Base-by-base conservation (phyloP, 768 basidiomycete genomes). In the Ramaria sp. region DNA sequence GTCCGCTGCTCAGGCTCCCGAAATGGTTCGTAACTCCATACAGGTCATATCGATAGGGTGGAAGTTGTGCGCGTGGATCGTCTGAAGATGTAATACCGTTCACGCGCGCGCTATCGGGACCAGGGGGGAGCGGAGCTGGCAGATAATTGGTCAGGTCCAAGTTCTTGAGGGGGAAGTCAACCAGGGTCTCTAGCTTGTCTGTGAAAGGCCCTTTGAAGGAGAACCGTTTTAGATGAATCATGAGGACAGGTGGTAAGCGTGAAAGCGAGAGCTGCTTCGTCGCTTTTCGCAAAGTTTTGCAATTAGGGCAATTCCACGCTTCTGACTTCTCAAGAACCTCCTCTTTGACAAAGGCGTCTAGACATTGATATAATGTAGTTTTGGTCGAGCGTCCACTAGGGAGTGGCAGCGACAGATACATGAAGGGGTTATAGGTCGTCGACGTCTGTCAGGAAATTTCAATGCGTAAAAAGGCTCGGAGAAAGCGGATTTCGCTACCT, bases 21-120 rank as follows among this genome's bases (percentile, higher is more conserved):
- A 83, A 90, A 69, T 99, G 96, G 66, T 98, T 97, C 56, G 90
- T 95, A 39, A 98, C 93, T 9, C 77, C 94, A 63, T 96, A 98
- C 59, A 98, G 70, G 62, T 99, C 95, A 65, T 98, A 99, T 60
- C 73, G 78, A 66, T 90, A 97, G 1, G 92, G 92, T 20, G 89
- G 90, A n/a, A 82, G 63, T 67, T 93, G 89, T 16, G 78, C 73
- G 18, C 88, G 74, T 1, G 92, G 88, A 65, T 93, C 93, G 18
- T 86, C 82, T 20, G 65, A 62, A 15, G 75, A 71, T 63, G 70
- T 61, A 37, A 51, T 73, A 4, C 70, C 70, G 55, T 74, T 76
- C 49, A 74, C 68, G 61, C 67, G 70, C n/a, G 66, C 68, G 61
- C 73, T 77, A 64, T 76, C 79, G 49, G 72, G 75, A 48, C 82